Evolutionary conservation across 2,329 filamentous ascomycete species (phyloP).

Genomic region (Aureobasidium sp.): DNA sequence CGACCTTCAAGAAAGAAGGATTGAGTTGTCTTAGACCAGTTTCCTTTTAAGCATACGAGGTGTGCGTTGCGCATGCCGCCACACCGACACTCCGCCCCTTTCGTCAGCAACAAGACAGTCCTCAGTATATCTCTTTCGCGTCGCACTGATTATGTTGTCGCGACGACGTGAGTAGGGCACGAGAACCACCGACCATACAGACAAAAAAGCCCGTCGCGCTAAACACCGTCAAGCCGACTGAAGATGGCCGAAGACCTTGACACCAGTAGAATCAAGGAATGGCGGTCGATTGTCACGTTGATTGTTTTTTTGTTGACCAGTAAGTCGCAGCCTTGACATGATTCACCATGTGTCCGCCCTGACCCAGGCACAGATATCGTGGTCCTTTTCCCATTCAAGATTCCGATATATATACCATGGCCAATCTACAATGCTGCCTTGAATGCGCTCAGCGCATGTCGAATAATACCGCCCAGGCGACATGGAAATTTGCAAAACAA

Average conservation of each 20-base stretch:
- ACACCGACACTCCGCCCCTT: background rate
- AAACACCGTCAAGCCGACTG: background rate
- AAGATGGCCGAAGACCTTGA: slow-evolving; percentile 36
- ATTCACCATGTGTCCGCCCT: background rate
- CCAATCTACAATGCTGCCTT: slow-evolving; percentile 40
- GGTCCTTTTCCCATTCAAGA: slow-evolving; percentile 62
- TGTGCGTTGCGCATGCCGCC: background rate
- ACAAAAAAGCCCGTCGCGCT: background rate
- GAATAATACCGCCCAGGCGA: slow-evolving; percentile 47
- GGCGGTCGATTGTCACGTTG: slow-evolving; percentile 64
- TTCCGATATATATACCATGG: slow-evolving; percentile 56
- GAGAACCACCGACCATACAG: background rate
- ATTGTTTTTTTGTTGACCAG: slow-evolving; percentile 64
- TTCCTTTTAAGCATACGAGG: slow-evolving; percentile 4
- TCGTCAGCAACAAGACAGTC: background rate
- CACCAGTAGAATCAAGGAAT: slow-evolving; percentile 53
- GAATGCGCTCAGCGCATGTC: slow-evolving; percentile 38
- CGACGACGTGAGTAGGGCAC: background rate
- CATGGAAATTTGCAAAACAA: slow-evolving; percentile 19
- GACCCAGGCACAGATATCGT: slow-evolving; percentile 49
- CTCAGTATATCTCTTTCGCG: background rate
- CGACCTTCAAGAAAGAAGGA: background rate
- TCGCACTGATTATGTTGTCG: background rate
- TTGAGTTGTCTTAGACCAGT: background rate
- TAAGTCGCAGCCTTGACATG: slow-evolving; percentile 38